phyloP scores from a whole-genome alignment of 73 alveolate genomes.

The Paramecium pentaurelia region DNA sequence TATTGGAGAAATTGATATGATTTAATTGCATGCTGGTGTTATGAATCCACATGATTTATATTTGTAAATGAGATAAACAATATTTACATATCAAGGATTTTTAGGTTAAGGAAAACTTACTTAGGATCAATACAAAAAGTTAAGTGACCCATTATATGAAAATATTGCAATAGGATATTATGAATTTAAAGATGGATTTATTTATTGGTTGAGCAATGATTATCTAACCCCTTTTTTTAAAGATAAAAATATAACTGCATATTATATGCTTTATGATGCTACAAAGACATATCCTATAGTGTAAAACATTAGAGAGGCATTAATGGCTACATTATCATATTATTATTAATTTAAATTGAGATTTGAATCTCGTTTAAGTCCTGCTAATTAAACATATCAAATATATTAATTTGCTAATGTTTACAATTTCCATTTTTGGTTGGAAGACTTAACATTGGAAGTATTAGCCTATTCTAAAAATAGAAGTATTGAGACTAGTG shows the following conservation, averaged over 20 bases:
- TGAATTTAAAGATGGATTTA: background rate
- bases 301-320: background rate
- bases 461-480: background rate
- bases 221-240: background rate
- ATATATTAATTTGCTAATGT: slow-evolving; percentile 36
- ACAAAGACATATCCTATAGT: background rate
- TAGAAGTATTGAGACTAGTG: background rate
- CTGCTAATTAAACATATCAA: slow-evolving; percentile 21
- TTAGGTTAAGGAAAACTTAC: background rate
- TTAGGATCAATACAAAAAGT: background rate
- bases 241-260: background rate
- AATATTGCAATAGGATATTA: background rate
- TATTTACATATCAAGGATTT: background rate
- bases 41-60: slow-evolving; percentile 1
- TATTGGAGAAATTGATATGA: slow-evolving; percentile 30
- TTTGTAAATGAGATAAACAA: background rate
- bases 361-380: background rate
- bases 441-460: background rate
- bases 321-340: background rate
- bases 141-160: background rate
- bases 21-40: background rate
- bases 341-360: background rate
- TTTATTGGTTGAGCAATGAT: background rate
- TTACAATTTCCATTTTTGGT: slow-evolving; percentile 8
- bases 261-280: background rate